Evolutionary conservation across 768 basidiomycete species (phyloP), one percentile per base, ranked within the genome.

Genomic region (Neoboletus brunneissimus): DNA sequence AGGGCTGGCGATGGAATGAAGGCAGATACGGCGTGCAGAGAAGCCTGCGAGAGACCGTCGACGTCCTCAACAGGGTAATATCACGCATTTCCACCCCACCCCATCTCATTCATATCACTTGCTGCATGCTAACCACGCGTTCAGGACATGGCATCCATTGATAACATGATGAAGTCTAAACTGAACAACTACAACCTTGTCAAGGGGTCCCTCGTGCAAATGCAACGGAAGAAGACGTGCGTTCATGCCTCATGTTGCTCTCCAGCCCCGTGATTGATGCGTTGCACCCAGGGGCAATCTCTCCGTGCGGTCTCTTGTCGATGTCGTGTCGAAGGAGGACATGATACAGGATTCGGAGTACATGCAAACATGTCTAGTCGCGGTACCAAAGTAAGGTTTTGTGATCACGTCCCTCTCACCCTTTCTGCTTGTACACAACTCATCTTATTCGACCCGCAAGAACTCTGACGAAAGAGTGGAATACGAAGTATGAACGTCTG

Each of bases 221-320:
- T 98, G 81, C 92, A 96, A 68, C 86, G 97, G 63, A 98, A 94
- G 85, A 89, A 91, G 79, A 85, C 84, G 95, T 96, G 68, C 54
- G 81, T 74, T 50, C 58, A 46, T 18, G 44, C 25, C 38, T 18
- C 54, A 35, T 46, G 52, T 18, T 51, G 31, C 37, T 41, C 51
- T 49, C 34, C 55, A 22, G 41, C 38, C 40, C 49, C 51, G 23
- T 62, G 41, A 40, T 37, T 56, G 48, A 61, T 31, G 29, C 44
- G 27, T 40, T 34, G 9, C 56, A 22, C 45, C 37, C 67, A 97
- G 95, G 20, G 97, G 97, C 2, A 98, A 98, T 70, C 82, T 99
- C n/a, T 94, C 95, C 32, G 87, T 92, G 37, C 84, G 91, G 53
- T 89, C 91, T 9, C 78, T 98, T 25, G 85, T 82, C 18, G 95